phyloP scores from a whole-genome alignment of 768 basidiomycete species.

The Russula sp. region DNA sequence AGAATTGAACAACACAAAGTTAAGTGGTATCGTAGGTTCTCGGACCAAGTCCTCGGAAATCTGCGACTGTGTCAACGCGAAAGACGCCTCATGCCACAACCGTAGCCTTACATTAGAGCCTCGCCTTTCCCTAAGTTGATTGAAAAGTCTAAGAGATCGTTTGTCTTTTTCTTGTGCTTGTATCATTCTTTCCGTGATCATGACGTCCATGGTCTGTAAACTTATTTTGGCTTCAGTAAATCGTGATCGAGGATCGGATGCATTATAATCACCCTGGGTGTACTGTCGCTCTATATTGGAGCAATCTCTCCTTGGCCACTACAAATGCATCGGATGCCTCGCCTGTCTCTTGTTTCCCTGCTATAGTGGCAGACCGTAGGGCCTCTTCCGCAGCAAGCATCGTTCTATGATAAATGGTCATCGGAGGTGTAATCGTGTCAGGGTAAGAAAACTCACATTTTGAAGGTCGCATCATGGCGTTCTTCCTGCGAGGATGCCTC shows the following conservation, averaged over 20 bases:
- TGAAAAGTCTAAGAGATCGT: background rate
- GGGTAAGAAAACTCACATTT: too few relatives aligned
- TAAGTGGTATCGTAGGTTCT: background rate
- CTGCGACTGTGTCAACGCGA: background rate
- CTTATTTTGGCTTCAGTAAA: background rate
- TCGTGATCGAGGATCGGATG: too few relatives aligned
- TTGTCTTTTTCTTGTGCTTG: background rate
- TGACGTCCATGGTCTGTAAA: background rate
- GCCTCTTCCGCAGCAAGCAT: too few relatives aligned
- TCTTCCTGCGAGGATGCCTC: too few relatives aligned
- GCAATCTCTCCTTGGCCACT: too few relatives aligned
- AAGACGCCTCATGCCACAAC: background rate
- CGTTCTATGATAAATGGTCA: too few relatives aligned
- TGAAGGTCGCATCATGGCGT: too few relatives aligned
- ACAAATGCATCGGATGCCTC: too few relatives aligned
- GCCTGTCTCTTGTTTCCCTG: too few relatives aligned
- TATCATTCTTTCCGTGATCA: background rate
- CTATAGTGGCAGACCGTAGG: too few relatives aligned
- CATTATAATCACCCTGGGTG: background rate
- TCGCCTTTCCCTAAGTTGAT: background rate
- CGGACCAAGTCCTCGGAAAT: background rate
- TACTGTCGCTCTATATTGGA: too few relatives aligned
- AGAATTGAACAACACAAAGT: background rate
- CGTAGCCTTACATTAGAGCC: background rate
- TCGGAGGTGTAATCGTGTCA: too few relatives aligned